Evolutionary conservation across 1,284 basidiomycete species (phyloP).

Genomic region (Cryptococcus depauperatus): DNA sequence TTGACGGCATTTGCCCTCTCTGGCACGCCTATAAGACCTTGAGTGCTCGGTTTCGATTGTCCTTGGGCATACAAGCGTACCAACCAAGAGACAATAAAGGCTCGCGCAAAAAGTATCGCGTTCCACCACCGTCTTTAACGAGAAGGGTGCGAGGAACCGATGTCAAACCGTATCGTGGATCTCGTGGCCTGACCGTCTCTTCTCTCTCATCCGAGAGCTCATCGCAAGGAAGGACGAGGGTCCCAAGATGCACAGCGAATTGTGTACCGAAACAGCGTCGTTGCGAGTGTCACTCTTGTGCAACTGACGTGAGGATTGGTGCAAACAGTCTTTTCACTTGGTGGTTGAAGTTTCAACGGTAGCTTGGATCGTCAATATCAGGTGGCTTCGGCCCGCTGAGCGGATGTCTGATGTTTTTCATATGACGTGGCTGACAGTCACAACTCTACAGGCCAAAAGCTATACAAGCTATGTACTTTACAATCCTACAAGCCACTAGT

Average conservation of each 20-base stretch:
- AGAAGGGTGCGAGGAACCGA: conserved; percentile 1
- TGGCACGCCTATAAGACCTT: neutral
- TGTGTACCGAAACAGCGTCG: conserved; percentile 23
- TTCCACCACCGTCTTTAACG: neutral
- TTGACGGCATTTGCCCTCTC: neutral
- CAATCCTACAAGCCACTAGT: too few species aligned
- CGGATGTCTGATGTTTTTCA: conserved; percentile 1
- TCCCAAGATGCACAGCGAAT: conserved; percentile 12
- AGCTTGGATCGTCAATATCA: conserved; percentile 10
- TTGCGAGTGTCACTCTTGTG: conserved; percentile 5
- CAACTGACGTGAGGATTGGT: conserved; percentile 26
- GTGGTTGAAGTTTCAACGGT: conserved; percentile 1
- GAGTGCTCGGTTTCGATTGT: conserved; percentile 16
- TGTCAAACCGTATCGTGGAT: conserved; percentile 13
- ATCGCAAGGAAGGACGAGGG: conserved; percentile 16
- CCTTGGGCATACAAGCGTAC: conserved; percentile 10
- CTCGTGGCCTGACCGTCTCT: conserved; percentile 20
- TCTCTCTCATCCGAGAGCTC: conserved; percentile 5
- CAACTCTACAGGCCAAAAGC: too few species aligned
- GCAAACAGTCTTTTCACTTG: conserved; percentile 7
- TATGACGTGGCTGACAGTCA: too few species aligned
- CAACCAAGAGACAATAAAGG: conserved; percentile 17
- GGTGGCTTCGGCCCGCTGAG: conserved; percentile 14
- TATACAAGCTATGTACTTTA: too few species aligned
- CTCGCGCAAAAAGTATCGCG: conserved; percentile 14